phyloP scores from a whole-genome alignment of 371 early-diverging fungal genomes.

The Nematocida parisii region DNA sequence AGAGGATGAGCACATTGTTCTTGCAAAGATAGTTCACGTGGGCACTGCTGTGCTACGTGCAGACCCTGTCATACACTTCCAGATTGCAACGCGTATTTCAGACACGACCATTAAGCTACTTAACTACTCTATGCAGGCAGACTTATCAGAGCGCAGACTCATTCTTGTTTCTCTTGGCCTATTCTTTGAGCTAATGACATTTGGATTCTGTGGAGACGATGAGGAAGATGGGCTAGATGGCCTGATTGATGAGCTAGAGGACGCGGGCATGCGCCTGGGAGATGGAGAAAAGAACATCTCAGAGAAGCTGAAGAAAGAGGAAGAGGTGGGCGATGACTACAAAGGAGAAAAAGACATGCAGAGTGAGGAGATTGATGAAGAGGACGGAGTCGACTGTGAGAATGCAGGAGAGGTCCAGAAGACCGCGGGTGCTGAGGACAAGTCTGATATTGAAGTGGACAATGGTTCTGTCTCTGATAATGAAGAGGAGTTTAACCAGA shows the following conservation, averaged over 20 bases:
- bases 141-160: constrained; percentile 22
- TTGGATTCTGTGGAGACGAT: constrained; percentile 61
- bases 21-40: constrained; percentile 47
- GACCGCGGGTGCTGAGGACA: constrained; percentile 56
- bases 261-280: constrained; percentile 61
- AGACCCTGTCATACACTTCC: constrained; percentile 40
- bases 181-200: constrained; percentile 53
- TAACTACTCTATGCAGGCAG: constrained; percentile 39
- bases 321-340: constrained; percentile 60
- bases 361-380: constrained; percentile 50
- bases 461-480: constrained; percentile 52
- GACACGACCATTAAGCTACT: constrained; percentile 37
- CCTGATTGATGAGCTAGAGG: constrained; percentile 57
- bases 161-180: constrained; percentile 32
- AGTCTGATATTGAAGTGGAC: constrained; percentile 51
- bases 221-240: constrained; percentile 32
- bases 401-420: constrained; percentile 53
- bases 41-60: constrained; percentile 32
- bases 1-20: constrained; percentile 37
- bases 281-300: constrained; percentile 64
- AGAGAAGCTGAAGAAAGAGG: constrained; percentile 63
- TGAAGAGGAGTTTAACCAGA: constrained; percentile 54
- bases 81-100: constrained; percentile 25
- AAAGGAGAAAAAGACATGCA: constrained; percentile 56
- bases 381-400: constrained; percentile 57